Base-by-base conservation (phyloP, 345 rosid species). In the Nasturtium officinale region DNA sequence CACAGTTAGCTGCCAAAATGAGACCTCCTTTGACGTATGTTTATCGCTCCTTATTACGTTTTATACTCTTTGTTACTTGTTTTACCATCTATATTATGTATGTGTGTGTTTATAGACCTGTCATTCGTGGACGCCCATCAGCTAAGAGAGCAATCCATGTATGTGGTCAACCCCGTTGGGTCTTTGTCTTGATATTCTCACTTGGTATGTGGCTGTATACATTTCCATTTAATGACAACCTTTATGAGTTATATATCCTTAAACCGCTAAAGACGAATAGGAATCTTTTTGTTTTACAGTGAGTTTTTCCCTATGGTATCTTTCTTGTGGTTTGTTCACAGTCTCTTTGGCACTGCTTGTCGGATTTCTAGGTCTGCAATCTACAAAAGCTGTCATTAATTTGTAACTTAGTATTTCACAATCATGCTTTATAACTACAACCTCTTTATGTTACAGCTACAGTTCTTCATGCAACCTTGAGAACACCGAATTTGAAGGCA, bases 401-500 rank as follows among this genome's bases (percentile, higher is more conserved):
- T 59, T 10, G 30, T 61, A 17, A 13, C 80, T 78, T 28, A 12
- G 13, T n/a, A 30, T 58, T 29, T 25, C 51, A 30, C 38, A 28
- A 21, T 57, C 78, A 37, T 48, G 61, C 53, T 56, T 74, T 6
- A 38, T 40, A 33, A 46, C 5, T 11, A 12, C 12, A 28, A 20
- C 69, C 43, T 43, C 48, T 69, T 40, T 67, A 21, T 46, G 52
- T 65, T 32, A 69, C 81, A 95, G 99, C 90, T 43, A 92, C 97
- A 3, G 5, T 90, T 61, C 84, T 90, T 61, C 99, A 95, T 78
- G 99, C 99, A 63, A 95, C 88, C 78, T 87, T 89, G 75, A 86
- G 98, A 79, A 92, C 99, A 59, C 97, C 99, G 10, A 95, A 95
- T 80, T 78, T 95, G 84, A 95, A 95, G 79, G 97, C 99, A 47